Evolutionary conservation across 495 filamentous ascomycete genomes (phyloP), one percentile per base, ranked within the genome.

Genomic region (Xylaria intraflava): DNA sequence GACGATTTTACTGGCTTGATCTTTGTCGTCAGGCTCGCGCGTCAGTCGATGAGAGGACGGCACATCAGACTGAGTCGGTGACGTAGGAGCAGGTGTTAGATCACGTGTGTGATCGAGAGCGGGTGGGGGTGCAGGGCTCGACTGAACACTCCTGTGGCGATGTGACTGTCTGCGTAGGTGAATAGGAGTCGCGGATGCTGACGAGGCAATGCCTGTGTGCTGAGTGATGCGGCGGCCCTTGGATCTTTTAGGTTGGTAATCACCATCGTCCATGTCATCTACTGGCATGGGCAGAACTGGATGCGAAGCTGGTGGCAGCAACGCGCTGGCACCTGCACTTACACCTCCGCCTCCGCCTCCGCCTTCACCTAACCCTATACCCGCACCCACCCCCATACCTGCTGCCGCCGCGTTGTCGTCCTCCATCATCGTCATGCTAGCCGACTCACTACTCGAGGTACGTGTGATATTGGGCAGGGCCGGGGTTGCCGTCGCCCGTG

Each of bases 1-100:
- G 10, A 75, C 69, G 26, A 73, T 65, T 39, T 57, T 64, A 44
- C 69, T 68, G 6, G 65, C 51, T 14, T 67, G 41, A 36, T 72
- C 68, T 45, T 59, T 69, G 31, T 57, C 51, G 6, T 68, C 62
- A 7, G 59, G 60, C 11, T 61, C 51, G 29, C 60, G 66, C 31
- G 58, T 48, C 7, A 56, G 44, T 16, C 41, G 53, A 23, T 50
- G 56, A 45, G 53, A 16, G 7, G 60, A 45, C 3, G 55, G 3
- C 16, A 53, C 14, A 19, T 51, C 47, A n/a, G 40, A 55, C 29
- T 58, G 49, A 30, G 38, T 16, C 14, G 49, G 55, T 22, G 55
- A 58, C 6, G 60, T 20, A 20, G 57, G 48, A 23, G 41, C 36
- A 16, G 52, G 33, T 26, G 56, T 51, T 16, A 29, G 39, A 23